Conservation (phyloP, 2,329 filamentous ascomycete species). For the Epichloe bromicola region DNA sequence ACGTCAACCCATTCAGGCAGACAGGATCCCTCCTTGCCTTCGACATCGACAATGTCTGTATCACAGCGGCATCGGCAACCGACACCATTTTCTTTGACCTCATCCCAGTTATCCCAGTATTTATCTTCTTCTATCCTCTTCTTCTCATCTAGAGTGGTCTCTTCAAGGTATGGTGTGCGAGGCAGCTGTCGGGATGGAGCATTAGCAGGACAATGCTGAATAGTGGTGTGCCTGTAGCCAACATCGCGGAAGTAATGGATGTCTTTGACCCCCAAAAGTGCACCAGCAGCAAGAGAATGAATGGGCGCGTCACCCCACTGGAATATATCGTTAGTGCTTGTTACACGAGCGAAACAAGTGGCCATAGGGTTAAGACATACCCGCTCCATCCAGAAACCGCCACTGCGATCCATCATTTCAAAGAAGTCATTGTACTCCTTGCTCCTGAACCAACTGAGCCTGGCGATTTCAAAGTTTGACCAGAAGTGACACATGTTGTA, state of each 20-base stretch:
- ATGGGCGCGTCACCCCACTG: conserved; percentile 98
- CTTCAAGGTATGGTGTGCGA: conserved; percentile 68
- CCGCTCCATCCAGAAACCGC: conserved; percentile 98
- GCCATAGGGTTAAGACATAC: conserved; percentile 34
- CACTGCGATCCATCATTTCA: conserved; percentile 95
- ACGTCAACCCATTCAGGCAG: conserved; percentile 94
- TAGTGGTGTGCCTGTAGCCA: conserved; percentile 95
- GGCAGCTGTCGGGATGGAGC: conserved; percentile 78
- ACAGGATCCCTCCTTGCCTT: conserved; percentile 94
- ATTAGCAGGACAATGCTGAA: conserved; percentile 95
- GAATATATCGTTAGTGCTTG: conserved; percentile 12
- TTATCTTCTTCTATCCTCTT: conserved; percentile 83
- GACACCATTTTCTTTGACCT: conserved; percentile 87
- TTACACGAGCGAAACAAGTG: not conserved
- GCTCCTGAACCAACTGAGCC: conserved; percentile 89
- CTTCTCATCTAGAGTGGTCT: conserved; percentile 68
- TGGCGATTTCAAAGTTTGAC: conserved; percentile 98
- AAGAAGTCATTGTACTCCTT: conserved; percentile 98
- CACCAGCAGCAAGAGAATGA: conserved; percentile 89
- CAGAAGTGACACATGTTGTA: conserved; percentile 99
- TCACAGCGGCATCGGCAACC: conserved; percentile 95
- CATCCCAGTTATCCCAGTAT: conserved; percentile 85
- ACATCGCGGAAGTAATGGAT: conserved; percentile 99
- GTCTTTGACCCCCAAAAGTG: conserved; percentile 65
- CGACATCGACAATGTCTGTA: conserved; percentile 92